Evolutionary conservation across 768 basidiomycete species (phyloP).

Genomic region (Terana coerulea): DNA sequence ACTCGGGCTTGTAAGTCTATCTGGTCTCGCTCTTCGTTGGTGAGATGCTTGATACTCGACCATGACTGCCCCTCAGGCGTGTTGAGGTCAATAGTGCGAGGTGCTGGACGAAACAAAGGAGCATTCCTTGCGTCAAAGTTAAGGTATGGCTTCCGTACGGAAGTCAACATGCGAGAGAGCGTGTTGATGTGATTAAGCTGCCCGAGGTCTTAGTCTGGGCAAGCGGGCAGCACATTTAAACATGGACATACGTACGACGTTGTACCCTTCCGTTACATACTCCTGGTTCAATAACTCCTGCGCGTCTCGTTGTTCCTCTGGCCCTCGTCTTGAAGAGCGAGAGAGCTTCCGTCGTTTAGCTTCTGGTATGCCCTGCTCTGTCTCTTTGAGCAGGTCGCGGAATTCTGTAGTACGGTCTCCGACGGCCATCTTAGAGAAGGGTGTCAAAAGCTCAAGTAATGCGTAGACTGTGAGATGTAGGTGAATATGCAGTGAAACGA

Average conservation of each 20-base stretch:
- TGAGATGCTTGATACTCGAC: constrained; percentile 65
- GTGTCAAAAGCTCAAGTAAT: background rate
- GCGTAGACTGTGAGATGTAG: background rate
- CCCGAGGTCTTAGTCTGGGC: background rate
- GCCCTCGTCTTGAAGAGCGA: constrained; percentile 25
- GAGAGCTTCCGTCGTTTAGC: constrained; percentile 47
- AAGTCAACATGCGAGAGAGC: constrained; percentile 65
- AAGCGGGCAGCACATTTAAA: constrained; percentile 22
- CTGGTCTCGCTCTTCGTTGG: constrained; percentile 92
- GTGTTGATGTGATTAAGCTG: constrained; percentile 74
- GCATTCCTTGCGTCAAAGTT: constrained; percentile 61
- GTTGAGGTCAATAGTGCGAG: constrained; percentile 52
- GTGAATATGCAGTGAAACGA: background rate
- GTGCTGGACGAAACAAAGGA: constrained; percentile 48
- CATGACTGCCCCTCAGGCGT: constrained; percentile 47
- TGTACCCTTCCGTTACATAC: constrained; percentile 74
- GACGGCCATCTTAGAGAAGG: constrained; percentile 43
- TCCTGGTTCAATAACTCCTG: constrained; percentile 49
- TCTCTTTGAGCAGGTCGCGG: constrained; percentile 44
- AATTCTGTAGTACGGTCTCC: constrained; percentile 64
- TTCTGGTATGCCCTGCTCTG: constrained; percentile 38
- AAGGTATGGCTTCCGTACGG: constrained; percentile 84
- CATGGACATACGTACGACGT: constrained; percentile 43
- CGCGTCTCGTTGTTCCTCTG: constrained; percentile 35
- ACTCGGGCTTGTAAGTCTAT: constrained; percentile 90